phyloP scores from a whole-genome alignment of 306 rosid species.

The Dryas alaskensis region DNA sequence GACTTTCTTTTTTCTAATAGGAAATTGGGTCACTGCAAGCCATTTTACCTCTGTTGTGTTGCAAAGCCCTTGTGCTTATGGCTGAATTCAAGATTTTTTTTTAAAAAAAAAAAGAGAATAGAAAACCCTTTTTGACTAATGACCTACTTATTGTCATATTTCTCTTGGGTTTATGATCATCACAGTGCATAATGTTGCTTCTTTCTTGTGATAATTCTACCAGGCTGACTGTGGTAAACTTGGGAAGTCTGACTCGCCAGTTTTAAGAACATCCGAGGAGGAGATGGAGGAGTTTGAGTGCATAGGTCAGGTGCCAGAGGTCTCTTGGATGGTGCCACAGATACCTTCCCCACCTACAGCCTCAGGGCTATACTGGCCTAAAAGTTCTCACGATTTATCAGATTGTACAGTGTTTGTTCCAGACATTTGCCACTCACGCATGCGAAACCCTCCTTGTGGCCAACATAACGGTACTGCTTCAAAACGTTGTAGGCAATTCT shows the following conservation, averaged over 20 bases:
- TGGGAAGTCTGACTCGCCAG: conserved; percentile 66
- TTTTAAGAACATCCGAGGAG: conserved; percentile 47
- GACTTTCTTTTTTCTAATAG: not conserved
- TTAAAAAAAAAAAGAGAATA: not conserved
- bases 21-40: not conserved
- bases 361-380: conserved; percentile 81
- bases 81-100: not conserved
- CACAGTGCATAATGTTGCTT: conserved; percentile 18
- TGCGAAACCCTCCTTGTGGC: conserved; percentile 25
- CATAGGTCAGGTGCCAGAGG: conserved; percentile 58
- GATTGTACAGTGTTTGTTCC: conserved; percentile 60
- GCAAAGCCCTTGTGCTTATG: not conserved
- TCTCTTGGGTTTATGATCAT: not conserved
- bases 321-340: conserved; percentile 80
- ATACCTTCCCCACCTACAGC: conserved; percentile 88
- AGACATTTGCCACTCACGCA: conserved; percentile 41
- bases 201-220: conserved; percentile 25
- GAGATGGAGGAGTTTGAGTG: conserved; percentile 52
- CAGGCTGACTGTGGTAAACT: conserved; percentile 79
- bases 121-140: not conserved
- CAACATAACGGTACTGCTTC: conserved; percentile 31
- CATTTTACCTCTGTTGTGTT: not conserved
- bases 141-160: not conserved
- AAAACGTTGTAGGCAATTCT: conserved; percentile 46
- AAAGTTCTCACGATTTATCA: conserved; percentile 38